Base-by-base conservation (phyloP, 306 rosid genomes). In the Amphicarpaea edgeworthii region DNA sequence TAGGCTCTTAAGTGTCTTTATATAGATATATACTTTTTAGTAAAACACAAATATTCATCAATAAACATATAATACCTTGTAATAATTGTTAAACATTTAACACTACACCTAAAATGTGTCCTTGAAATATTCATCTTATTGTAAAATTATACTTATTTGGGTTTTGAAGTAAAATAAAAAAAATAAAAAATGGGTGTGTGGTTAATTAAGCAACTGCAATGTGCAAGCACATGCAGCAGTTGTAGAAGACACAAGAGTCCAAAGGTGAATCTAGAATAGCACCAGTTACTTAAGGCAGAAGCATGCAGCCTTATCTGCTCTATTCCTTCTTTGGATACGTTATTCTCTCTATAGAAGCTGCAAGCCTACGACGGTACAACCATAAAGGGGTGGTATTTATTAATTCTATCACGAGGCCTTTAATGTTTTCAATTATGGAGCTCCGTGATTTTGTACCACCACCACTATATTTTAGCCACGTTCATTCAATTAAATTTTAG, bases 401-500 rank as follows among this genome's bases (percentile, higher is more conserved):
- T 77, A 76, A 50, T 50, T 55, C 46, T 54, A 45, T 67, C 75
- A 76, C 64, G 24, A 63, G 37, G 46, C 20, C 19, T 42, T 65
- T 42, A 55, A 32, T 68, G 72, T 74, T 58, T 19, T 7, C 9
- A 68, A 38, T 51, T 8, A 51, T 63, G 65, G 72, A 47, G 40
- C 65, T 49, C 55, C 26, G 15, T 59, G 40, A 21, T 70, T 41
- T 80, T 65, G 23, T n/a, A n/a, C n/a, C n/a, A n/a, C n/a, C n/a
- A n/a, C n/a, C n/a, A n/a, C n/a, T n/a, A n/a, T n/a, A n/a, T n/a
- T n/a, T n/a, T n/a, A 70, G 16, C 73, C 34, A 38, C 53, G 45
- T 79, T 72, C 76, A 77, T 77, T 68, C 69, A 55, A 78, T 59
- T 69, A 70, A 46, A 57, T 57, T 73, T 79, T 54, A 54, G 9